Evolutionary conservation across 495 filamentous ascomycete genomes (phyloP), one percentile per base, ranked within the genome.

Genomic region (Talaromyces proteolyticus): DNA sequence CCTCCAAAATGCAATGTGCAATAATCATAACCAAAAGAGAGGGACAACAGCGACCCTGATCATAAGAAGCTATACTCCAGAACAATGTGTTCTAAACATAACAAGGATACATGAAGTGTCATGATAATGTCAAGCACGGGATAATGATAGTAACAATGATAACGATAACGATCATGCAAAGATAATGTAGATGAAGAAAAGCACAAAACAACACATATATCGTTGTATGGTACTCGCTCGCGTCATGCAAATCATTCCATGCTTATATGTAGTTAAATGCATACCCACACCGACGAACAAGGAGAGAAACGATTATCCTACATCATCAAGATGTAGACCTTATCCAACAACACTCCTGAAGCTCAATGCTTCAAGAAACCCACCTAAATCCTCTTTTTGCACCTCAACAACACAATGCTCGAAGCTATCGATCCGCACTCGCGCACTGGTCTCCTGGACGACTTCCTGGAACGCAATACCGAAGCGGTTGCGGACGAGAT

Each of bases 351-450:
- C 91, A 62, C 82, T 84, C 75, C 91, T 92, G 78, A 90, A 82
- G 64, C 91, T 96, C 64, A 98, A 64, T 43, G 85, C 81, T 72
- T 97, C 93, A 54, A 98, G 74, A 65, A 98, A 98, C 10, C 85
- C 89, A 17, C 84, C 79, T 23, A 98, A 73, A 68, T 97, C 92
- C 62, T 98, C 93, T 70, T 95, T 95, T 70, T 85, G 81, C 24
- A 98, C 93, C 69, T 97, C 93, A 42, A 96, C 90, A 8, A 97
- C 94, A 55, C 89, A 95, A 64, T 95, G 86, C 68, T 98, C 94
- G 66, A 98, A 98, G 67, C 86, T 91, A 64, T 98, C 93, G 55
- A 96, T 95, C 49, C 90, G 74, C 17, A 97, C 89, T 14, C 91
- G 74, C 3, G 91, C 88, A 53, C 84, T 91, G 36, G 92, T 98